Evolutionary conservation across 148 eudicot species (phyloP), one percentile per base, ranked within the genome.

Genomic region (Silene conica): DNA sequence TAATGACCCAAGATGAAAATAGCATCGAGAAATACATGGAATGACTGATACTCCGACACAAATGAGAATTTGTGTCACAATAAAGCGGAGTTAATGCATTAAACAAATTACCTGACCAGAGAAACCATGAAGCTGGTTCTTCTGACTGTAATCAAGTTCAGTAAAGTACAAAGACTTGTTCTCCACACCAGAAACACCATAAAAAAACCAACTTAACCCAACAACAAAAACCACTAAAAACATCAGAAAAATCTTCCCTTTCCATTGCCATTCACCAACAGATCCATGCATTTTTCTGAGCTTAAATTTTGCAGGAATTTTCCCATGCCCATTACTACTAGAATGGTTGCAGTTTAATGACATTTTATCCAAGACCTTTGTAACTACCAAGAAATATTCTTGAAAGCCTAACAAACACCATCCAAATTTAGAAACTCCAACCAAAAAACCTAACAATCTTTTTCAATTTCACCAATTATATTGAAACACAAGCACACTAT

Each of bases 311-410:
- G 77, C 55, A 8, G 84, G 66, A 52, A 77, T 70, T 70, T 73
- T 86, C 3, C 84, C 83, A 80, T 73, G 83, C 3, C 84, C 83
- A 80, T 78, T 87, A 71, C 74, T 62, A 70, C 79, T 78, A 77
- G 57, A 73, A 21, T 31, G 78, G 67, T 83, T 83, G 73, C 77
- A 63, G 54, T 81, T 85, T 73, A 86, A 73, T 65, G 97, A 83
- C 97, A 91, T 91, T 64, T 82, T 85, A 14, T 68, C 84, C 78
- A 82, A 76, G 62, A 80, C n/a, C 81, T 81, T 71, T 75, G 71
- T 80, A 82, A 78, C 15, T 66, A 73, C 76, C 84, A 26, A 74
- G 46, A 56, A 78, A 73, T 3, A 75, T 31, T 83, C 86, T 74
- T 48, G 70, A 67, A 62, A 79, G 70, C 76, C 81, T 81, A 46